These are phyloP conservation scores for Coemansia sp. DNA, from an alignment of 371 early-diverging fungal genomes.

Conservation along the genomic window DNA sequence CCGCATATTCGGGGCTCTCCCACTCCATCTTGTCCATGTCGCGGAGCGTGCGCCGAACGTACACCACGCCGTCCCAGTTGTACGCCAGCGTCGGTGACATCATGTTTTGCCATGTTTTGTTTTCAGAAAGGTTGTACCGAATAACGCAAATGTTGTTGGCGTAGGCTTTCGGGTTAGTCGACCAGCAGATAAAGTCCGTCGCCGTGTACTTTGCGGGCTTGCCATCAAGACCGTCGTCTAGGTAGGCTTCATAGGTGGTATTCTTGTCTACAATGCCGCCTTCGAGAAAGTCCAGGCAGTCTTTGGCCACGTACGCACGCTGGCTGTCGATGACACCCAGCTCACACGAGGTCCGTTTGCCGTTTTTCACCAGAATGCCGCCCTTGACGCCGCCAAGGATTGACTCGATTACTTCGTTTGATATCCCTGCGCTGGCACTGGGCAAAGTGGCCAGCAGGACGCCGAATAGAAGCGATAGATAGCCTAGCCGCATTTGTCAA, in stretches of 20 bases:
- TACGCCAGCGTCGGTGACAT: neutral
- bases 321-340: slow-evolving; percentile 15
- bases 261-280: slow-evolving; percentile 6
- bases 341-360: slow-evolving; percentile 24
- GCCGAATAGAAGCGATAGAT: neutral
- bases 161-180: slow-evolving; percentile 9
- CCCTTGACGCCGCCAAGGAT: slow-evolving; percentile 7
- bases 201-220: slow-evolving; percentile 7
- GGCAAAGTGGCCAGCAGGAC: neutral
- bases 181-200: neutral
- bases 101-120: slow-evolving; percentile 12
- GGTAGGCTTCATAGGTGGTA: slow-evolving; percentile 13
- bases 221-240: slow-evolving; percentile 13
- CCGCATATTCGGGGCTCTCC: neutral
- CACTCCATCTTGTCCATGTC: slow-evolving; percentile 13
- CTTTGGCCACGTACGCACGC: slow-evolving; percentile 13
- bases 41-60: neutral
- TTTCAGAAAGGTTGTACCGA: neutral
- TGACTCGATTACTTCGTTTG: neutral
- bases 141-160: slow-evolving; percentile 23
- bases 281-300: slow-evolving; percentile 15
- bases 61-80: neutral
- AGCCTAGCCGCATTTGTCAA: neutral
- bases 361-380: slow-evolving; percentile 16
- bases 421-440: neutral